Base-by-base conservation (phyloP, 176 grass and related monocot genomes). In the Bromus sterilis region DNA sequence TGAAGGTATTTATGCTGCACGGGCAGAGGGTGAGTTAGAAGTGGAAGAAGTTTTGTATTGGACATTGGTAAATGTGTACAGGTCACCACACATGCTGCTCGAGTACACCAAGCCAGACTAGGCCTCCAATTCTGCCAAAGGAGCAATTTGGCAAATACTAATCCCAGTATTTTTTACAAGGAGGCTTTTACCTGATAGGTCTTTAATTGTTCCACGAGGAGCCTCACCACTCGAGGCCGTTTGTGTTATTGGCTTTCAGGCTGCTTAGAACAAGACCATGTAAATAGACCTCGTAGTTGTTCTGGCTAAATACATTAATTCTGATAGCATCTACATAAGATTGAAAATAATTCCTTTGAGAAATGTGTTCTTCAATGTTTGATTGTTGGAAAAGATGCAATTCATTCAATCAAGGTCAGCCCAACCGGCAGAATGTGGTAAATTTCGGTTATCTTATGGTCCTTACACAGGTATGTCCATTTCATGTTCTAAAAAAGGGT, bases 21-120 rank as follows among this genome's bases (percentile, higher is more conserved):
- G 95, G 33, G 95, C 95, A 49, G 92, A 98, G 78, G 95, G 95
- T 58, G 95, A 98, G 57, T 81, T 98, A 87, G 88, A 91, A 89
- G 95, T 98, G 43, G 95, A 98, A 85, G 95, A 98, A 88, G 95
- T 98, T 46, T 76, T 98, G 11, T 98, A 98, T 69, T 91, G 92
- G 95, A 98, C 95, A 40, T 75, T 98, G 21, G 90, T 98, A 79
- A 98, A 93, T 35, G 91, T 98, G 46, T 98, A 98, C 66, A 92
- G 95, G 80, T 98, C 95, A 55, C 92, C 92, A 12, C 92, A 94
- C 34, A 98, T 98, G 92, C 88, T 94, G 80, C 86, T 98, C 29
- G 95, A 98, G 73, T 98, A 93, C 80, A 98, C 95, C 31, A 94
- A 98, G 41, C 87, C 87, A 42, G 82, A 85, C 41, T 89, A 89